A percentile compares a stretch with the other conserved stretches of the same genome.
Evolutionary conservation across 2,329 filamentous ascomycete species (phyloP).

Genomic region (Orbilia brochopaga): DNA sequence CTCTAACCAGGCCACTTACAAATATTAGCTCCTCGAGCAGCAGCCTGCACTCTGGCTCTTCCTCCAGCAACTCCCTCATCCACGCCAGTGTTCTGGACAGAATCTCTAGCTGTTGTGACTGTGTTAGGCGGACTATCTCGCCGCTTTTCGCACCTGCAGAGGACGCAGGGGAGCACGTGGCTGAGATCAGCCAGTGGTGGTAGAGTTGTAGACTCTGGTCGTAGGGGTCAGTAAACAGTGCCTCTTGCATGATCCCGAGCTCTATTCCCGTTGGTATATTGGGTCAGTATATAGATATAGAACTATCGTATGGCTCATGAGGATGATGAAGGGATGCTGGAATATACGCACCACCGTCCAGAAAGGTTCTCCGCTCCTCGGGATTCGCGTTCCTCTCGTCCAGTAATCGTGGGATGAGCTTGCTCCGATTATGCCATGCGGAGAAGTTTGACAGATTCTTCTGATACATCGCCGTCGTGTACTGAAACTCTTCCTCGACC

Average conservation of each 20-base stretch:
- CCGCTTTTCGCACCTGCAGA: constrained; percentile 58
- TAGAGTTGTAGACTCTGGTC: constrained; percentile 98
- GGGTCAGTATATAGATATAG: background rate
- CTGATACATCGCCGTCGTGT: constrained; percentile 86
- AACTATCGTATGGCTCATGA: background rate
- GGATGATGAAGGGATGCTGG: constrained; percentile 5
- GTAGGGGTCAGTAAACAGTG: constrained; percentile 85
- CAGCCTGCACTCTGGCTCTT: constrained; percentile 54
- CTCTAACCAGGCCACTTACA: constrained; percentile 11
- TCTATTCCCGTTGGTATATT: constrained; percentile 61
- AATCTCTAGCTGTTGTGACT: constrained; percentile 67
- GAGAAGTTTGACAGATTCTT: constrained; percentile 93
- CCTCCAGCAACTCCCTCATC: constrained; percentile 70
- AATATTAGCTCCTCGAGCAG: constrained; percentile 43
- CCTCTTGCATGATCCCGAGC: constrained; percentile 74
- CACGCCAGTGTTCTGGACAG: constrained; percentile 74
- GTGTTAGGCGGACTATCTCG: constrained; percentile 71
- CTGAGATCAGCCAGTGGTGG: constrained; percentile 73
- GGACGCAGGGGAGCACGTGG: constrained; percentile 70
- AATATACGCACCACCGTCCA: constrained; percentile 70
- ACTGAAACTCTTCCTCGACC: constrained; percentile 80
- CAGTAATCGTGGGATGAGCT: constrained; percentile 78
- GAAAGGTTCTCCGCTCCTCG: constrained; percentile 68
- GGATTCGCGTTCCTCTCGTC: constrained; percentile 71
- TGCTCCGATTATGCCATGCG: constrained; percentile 90